Percentiles rank a stretch among this genome's conserved stretches.
Evolutionary conservation across 2,329 filamentous ascomycete species (phyloP).

Genomic region (Verticillium isaacii): DNA sequence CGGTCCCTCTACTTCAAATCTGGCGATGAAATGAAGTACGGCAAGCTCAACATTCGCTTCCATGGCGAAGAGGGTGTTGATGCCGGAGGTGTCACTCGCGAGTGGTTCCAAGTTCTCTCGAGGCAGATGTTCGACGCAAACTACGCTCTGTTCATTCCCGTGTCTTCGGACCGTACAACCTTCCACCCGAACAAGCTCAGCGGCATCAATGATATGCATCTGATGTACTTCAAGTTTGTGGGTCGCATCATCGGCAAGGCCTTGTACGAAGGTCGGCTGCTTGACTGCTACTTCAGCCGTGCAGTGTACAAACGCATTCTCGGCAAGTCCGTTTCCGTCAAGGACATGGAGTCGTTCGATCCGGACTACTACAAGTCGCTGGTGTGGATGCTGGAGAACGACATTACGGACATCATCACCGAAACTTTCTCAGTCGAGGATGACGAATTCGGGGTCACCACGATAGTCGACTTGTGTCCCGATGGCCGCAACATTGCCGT

Average conservation of each 20-base stretch:
- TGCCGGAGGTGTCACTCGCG: conserved; percentile 91
- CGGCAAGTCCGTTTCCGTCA: conserved; percentile 90
- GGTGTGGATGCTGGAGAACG: conserved; percentile 97
- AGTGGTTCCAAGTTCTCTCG: conserved; percentile 98
- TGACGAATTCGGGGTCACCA: conserved; percentile 87
- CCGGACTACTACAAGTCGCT: conserved; percentile 98
- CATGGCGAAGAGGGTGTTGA: conserved; percentile 97
- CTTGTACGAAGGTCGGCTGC: conserved; percentile 88
- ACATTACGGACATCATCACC: conserved; percentile 95
- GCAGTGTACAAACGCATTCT: conserved; percentile 98
- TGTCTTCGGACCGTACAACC: conserved; percentile 93
- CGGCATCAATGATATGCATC: conserved; percentile 88
- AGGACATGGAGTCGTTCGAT: conserved; percentile 99
- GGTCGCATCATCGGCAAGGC: conserved; percentile 98
- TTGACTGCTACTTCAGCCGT: conserved; percentile 98
- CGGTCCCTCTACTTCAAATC: conserved; percentile 97
- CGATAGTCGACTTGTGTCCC: conserved; percentile 79
- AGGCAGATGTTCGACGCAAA: conserved; percentile 99
- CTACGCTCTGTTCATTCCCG: conserved; percentile 93
- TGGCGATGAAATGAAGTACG: conserved; percentile 97
- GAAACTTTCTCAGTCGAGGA: conserved; percentile 95
- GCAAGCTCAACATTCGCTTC: conserved; percentile 96
- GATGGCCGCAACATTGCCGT: conserved; percentile 89
- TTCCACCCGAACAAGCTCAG: conserved; percentile 98
- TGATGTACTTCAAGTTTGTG: conserved; percentile 99